These are phyloP conservation scores for Xylariaceae sp. DNA, from an alignment of 2,329 filamentous ascomycete species.

Conservation along the genomic window DNA sequence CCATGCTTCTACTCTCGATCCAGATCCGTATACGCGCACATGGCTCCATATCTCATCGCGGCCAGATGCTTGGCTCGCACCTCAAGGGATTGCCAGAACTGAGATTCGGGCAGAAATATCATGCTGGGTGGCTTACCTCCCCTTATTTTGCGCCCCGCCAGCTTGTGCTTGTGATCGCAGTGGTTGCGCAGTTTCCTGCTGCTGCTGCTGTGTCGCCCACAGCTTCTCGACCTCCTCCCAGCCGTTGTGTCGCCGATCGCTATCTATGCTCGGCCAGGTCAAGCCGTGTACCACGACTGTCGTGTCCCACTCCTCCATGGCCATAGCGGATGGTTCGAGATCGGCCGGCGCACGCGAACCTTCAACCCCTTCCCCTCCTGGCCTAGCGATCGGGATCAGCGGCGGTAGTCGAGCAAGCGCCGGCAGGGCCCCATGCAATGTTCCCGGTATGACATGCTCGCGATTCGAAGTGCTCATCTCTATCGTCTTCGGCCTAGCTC, in stretches of 20 bases:
- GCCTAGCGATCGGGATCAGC: slow-evolving; percentile 11
- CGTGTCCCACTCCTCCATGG: slow-evolving; percentile 39
- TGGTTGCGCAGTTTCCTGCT: slow-evolving; percentile 2
- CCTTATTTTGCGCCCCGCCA: not conserved
- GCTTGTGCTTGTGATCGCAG: not conserved
- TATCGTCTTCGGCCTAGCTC: not conserved
- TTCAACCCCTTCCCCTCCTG: not conserved
- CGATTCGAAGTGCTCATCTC: not conserved
- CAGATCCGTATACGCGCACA: too few species aligned
- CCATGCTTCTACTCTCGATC: too few species aligned
- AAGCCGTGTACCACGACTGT: slow-evolving; percentile 23
- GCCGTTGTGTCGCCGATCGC: slow-evolving; percentile 37
- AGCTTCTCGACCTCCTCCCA: slow-evolving; percentile 37
- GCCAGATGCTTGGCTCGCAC: too few species aligned
- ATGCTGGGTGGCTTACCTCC: slow-evolving; percentile 5
- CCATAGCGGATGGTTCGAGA: too few species aligned
- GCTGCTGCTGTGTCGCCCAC: slow-evolving; percentile 27
- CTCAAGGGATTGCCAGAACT: too few species aligned
- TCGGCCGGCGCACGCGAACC: not conserved
- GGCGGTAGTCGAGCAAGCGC: slow-evolving; percentile 7
- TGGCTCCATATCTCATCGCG: too few species aligned
- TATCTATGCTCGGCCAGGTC: slow-evolving; percentile 20
- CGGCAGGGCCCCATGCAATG: slow-evolving; percentile 2
- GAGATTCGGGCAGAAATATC: too few species aligned
- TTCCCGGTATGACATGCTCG: slow-evolving; percentile 16